Evolutionary conservation across 129 eudicot species (phyloP), one percentile per base, ranked within the genome.

Genomic region (Chrysanthemum seticuspe): DNA sequence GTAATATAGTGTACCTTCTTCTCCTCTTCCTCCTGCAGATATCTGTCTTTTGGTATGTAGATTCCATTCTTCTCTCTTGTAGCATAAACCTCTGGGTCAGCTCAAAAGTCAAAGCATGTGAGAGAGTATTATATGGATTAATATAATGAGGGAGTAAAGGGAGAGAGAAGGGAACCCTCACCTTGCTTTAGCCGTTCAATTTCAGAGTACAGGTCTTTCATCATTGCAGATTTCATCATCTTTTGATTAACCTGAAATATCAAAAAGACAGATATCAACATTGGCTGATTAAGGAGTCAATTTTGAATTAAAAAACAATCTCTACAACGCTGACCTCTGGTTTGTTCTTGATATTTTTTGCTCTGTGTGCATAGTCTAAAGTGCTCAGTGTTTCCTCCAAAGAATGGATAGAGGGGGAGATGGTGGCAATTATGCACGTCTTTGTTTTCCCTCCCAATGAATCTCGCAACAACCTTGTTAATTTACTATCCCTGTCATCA

Each of bases 371-470:
- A 75, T 91, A 91, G 45, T 91, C 97, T 67, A 91, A 72, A 19
- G 97, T 91, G 81, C 85, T 91, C 52, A 91, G 96, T 19, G 97
- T 86, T 76, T 91, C 97, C 83, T 91, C 97, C 78, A 91, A 58
- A 77, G 90, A 83, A 72, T 79, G 89, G 29, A 91, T 74, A 15
- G 97, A 88, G 34, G 97, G 97, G 53, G 97, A 80, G 74, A 91
- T 79, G 8, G 97, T 91, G 25, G 97, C 97, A 86, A 91, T 91
- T 51, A 91, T 86, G 62, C 97, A 91, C 10, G 97, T 91, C 80
- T 91, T 91, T 64, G 97, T 91, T 85, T 86, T 91, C 36, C 97
- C 97, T 76, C 97, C 97, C 78, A 91, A 82, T 53, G 97, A 91
- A 80, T 91, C 97, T 73, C 97, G 84, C 79, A 91, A 67, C 80